These are phyloP conservation scores for Quercus glauca DNA, from an alignment of 306 rosid genomes.

Conservation along the genomic window DNA sequence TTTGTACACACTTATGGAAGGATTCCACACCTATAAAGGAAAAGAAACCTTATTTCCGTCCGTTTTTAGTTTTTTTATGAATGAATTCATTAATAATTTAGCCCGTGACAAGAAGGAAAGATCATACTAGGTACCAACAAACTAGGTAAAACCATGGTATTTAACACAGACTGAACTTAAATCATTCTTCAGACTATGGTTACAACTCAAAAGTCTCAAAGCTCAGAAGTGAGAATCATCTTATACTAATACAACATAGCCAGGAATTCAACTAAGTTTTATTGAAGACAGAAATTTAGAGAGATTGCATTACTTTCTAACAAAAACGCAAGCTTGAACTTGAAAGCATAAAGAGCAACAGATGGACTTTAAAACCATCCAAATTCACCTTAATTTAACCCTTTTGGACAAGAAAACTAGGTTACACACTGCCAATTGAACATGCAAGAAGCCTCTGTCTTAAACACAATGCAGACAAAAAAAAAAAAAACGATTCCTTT, in stretches of 20 bases:
- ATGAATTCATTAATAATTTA: background rate
- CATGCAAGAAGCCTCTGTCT: background rate
- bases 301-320: no score
- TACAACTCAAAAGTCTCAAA: background rate
- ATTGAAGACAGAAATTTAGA: no score
- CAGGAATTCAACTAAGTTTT: no score
- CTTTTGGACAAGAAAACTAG: background rate
- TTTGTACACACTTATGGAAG: conserved; percentile 51
- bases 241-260: background rate
- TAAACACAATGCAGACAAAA: background rate
- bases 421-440: background rate
- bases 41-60: background rate
- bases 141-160: background rate
- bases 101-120: background rate
- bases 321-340: no score
- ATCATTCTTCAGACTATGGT: background rate
- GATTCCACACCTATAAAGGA: conserved; percentile 46
- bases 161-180: background rate
- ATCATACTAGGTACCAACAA: background rate
- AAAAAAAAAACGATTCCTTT: background rate
- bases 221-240: background rate
- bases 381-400: background rate
- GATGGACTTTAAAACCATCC: no score
- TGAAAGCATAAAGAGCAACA: no score
- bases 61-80: no score